Conservation (phyloP, 495 filamentous ascomycete genomes). For the Friedmanniomyces simplex region DNA sequence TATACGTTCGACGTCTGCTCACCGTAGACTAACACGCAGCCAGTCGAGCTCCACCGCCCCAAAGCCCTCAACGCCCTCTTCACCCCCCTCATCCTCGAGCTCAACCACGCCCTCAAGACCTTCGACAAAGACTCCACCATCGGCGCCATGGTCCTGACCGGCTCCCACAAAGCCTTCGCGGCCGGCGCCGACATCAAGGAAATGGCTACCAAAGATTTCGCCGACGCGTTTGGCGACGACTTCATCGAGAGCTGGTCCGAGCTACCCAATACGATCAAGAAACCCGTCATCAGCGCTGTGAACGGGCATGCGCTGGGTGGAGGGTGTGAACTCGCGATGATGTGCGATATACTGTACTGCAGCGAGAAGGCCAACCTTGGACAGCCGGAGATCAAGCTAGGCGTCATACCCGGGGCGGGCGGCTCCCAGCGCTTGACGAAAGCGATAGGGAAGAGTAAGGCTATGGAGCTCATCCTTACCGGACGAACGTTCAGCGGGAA, state of each 20-base stretch:
- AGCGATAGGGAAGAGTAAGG: slow-evolving; percentile 76
- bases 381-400: slow-evolving; percentile 92
- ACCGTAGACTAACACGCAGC: not conserved
- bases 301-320: slow-evolving; percentile 90
- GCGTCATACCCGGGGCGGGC: slow-evolving; percentile 83
- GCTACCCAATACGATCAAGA: slow-evolving; percentile 69
- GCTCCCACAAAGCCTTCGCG: slow-evolving; percentile 81
- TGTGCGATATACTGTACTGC: slow-evolving; percentile 92
- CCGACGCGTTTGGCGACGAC: slow-evolving; percentile 67
- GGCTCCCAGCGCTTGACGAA: slow-evolving; percentile 81
- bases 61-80: slow-evolving; percentile 89
- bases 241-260: slow-evolving; percentile 92
- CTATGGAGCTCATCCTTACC: slow-evolving; percentile 92
- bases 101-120: slow-evolving; percentile 68
- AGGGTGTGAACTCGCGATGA: slow-evolving; percentile 95
- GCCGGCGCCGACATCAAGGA: slow-evolving; percentile 98
- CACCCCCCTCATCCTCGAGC: slow-evolving; percentile 75
- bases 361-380: slow-evolving; percentile 74
- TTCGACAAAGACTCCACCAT: slow-evolving; percentile 61
- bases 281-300: slow-evolving; percentile 86
- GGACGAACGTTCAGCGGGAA: slow-evolving; percentile 69
- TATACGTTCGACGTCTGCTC: not conserved
- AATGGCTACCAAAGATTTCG: slow-evolving; percentile 86
- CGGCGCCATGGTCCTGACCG: slow-evolving; percentile 75
- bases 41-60: slow-evolving; percentile 91